These are phyloP conservation scores for Nowakowskiella sp. DNA, from an alignment of 192 early-diverging fungal genomes.

Conservation along the genomic window DNA sequence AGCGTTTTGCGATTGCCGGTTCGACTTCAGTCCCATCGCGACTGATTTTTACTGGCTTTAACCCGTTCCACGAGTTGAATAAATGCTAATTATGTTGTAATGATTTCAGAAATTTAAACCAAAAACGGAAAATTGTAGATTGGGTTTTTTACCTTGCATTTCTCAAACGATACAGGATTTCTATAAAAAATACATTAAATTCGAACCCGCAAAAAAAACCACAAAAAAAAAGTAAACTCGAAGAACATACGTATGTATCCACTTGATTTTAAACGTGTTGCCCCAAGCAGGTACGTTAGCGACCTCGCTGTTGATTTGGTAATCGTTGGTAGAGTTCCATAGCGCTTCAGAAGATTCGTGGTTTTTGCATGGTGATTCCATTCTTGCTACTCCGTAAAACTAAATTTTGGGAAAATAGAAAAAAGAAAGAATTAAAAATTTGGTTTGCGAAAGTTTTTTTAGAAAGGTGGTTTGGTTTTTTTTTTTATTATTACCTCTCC, in stretches of 20 bases:
- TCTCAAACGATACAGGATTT: constrained; percentile 10
- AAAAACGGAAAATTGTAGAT: no score
- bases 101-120: background rate
- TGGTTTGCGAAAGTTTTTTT: no score
- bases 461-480: no score
- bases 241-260: constrained; percentile 9
- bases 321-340: background rate
- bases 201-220: no score
- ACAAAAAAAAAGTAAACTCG: background rate
- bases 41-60: constrained; percentile 21
- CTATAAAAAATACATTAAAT: constrained; percentile 5
- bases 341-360: background rate
- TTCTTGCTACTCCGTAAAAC: constrained; percentile 21
- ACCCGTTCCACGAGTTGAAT: constrained; percentile 21
- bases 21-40: constrained; percentile 25
- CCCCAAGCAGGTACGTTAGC: constrained; percentile 11
- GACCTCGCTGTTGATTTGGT: constrained; percentile 3
- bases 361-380: constrained; percentile 13
- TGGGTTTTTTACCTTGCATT: constrained; percentile 1
- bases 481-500: no score
- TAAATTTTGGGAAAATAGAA: no score
- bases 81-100: constrained; percentile 8
- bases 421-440: no score
- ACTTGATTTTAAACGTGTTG: constrained; percentile 9
- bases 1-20: constrained; percentile 14